Conservation (phyloP, 1,284 basidiomycete genomes). For the Schizopora paradoxa region DNA sequence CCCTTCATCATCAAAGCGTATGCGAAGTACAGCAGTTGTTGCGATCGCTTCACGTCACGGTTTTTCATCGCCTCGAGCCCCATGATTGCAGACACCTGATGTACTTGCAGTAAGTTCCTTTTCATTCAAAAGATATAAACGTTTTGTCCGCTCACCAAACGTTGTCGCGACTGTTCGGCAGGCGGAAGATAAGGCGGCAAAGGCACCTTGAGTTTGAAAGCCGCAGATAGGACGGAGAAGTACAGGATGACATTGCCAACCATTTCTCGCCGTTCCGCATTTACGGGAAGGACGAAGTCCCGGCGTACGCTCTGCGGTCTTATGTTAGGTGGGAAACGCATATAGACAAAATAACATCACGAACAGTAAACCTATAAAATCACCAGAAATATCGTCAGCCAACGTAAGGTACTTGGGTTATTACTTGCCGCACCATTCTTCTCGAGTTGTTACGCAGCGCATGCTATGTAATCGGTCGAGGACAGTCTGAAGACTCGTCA, state of each 20-base stretch:
- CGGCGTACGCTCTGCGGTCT: constrained; percentile 57
- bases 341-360: too few species aligned
- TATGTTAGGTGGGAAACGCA: constrained; percentile 13
- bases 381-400: constrained; percentile 8
- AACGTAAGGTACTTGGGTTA: constrained; percentile 5
- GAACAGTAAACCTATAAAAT: constrained; percentile 56
- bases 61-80: constrained; percentile 79
- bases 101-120: not conserved
- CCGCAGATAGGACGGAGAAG: constrained; percentile 83
- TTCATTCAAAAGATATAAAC: not conserved
- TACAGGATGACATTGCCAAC: constrained; percentile 91
- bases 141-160: constrained; percentile 49
- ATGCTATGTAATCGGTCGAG: constrained; percentile 89
- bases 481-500: constrained; percentile 85
- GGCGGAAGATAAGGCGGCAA: constrained; percentile 94
- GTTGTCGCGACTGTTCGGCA: constrained; percentile 75
- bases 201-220: constrained; percentile 85
- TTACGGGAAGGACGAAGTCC: constrained; percentile 88
- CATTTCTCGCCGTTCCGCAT: constrained; percentile 84
- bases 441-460: constrained; percentile 89
- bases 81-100: constrained; percentile 74
- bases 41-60: constrained; percentile 66
- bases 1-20: constrained; percentile 93
- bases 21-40: constrained; percentile 88
- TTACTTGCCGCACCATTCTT: constrained; percentile 71